phyloP scores from a whole-genome alignment of 169 alveolate species.

The Eimeria zaria region DNA sequence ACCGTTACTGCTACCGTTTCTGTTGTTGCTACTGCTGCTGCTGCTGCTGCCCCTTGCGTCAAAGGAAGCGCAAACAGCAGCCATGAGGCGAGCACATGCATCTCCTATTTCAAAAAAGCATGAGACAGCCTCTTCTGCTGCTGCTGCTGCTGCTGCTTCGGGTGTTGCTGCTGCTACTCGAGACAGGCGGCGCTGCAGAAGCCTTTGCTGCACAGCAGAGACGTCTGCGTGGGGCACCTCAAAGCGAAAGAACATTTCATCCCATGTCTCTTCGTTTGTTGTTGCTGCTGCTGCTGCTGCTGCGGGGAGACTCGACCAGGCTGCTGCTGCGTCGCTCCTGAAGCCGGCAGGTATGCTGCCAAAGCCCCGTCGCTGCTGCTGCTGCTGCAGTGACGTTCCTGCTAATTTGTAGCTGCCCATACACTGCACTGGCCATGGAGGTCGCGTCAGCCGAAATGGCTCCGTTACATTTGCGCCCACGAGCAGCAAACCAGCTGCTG shows the following conservation, averaged over 20 bases:
- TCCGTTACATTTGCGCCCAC: slow-evolving; percentile 25
- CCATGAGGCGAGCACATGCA: slow-evolving; percentile 70
- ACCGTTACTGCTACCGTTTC: not conserved
- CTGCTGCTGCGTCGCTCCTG: not conserved
- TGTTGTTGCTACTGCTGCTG: slow-evolving; percentile 19
- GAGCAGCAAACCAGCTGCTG: slow-evolving; percentile 59
- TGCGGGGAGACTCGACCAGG: not conserved
- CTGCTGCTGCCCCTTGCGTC: not conserved
- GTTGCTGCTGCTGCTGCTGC: slow-evolving; percentile 61
- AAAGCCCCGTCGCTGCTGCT: slow-evolving; percentile 1
- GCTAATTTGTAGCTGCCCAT: slow-evolving; percentile 5
- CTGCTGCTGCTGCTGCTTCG: slow-evolving; percentile 53
- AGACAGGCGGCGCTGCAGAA: slow-evolving; percentile 22
- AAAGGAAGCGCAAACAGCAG: not conserved
- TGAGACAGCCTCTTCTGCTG: slow-evolving; percentile 14
- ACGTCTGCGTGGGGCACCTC: slow-evolving; percentile 39
- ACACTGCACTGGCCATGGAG: not conserved
- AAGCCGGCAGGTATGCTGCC: not conserved
- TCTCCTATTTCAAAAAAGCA: slow-evolving; percentile 54
- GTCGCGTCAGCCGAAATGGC: not conserved
- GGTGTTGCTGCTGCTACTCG: slow-evolving; percentile 40
- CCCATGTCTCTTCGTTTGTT: not conserved
- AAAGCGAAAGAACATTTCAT: not conserved
- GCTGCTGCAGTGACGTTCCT: not conserved
- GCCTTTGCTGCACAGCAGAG: slow-evolving; percentile 35